phyloP scores from a whole-genome alignment of 192 early-diverging fungal genomes.

The Cladochytrium replicatum region DNA sequence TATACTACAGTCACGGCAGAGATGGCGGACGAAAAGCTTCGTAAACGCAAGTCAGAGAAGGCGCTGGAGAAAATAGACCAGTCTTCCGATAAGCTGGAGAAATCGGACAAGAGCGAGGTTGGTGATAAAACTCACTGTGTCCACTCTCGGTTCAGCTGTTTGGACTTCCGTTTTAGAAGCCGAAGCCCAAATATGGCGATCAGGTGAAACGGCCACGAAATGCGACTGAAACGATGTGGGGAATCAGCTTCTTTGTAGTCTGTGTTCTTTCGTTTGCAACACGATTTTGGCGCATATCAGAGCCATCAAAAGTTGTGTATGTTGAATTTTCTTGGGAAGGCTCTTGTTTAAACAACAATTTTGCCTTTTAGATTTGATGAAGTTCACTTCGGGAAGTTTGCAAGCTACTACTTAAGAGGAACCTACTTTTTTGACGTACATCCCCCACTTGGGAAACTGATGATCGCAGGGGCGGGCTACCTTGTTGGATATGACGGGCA shows the following conservation, averaged over 20 bases:
- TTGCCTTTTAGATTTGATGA: conserved; percentile 75
- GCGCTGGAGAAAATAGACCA: no score
- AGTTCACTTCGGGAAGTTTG: conserved; percentile 99
- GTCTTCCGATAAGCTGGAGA: no score
- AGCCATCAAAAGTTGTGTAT: conserved; percentile 65
- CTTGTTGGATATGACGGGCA: conserved; percentile 90
- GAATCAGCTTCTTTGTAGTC: conserved; percentile 15
- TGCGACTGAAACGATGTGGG: conserved; percentile 10
- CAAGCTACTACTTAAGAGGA: conserved; percentile 77
- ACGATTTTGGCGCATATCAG: conserved; percentile 58
- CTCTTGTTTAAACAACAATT: background rate
- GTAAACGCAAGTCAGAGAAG: no score
- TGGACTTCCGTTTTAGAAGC: background rate
- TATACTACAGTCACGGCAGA: no score
- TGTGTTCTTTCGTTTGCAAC: conserved; percentile 43
- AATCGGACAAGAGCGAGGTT: no score
- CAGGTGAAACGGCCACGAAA: background rate
- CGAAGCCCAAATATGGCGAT: background rate
- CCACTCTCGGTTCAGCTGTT: no score
- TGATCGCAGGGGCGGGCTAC: conserved; percentile 73
- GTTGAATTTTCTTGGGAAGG: background rate
- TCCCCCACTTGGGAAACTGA: conserved; percentile 88
- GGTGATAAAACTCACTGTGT: no score
- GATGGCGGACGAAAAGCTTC: no score
- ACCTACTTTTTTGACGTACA: conserved; percentile 97